Percentiles rank a stretch among this genome's conserved stretches.
These are phyloP conservation scores for Penicillium macrosclerotiorum DNA, from an alignment of 495 filamentous ascomycete genomes.

Conservation along the genomic window DNA sequence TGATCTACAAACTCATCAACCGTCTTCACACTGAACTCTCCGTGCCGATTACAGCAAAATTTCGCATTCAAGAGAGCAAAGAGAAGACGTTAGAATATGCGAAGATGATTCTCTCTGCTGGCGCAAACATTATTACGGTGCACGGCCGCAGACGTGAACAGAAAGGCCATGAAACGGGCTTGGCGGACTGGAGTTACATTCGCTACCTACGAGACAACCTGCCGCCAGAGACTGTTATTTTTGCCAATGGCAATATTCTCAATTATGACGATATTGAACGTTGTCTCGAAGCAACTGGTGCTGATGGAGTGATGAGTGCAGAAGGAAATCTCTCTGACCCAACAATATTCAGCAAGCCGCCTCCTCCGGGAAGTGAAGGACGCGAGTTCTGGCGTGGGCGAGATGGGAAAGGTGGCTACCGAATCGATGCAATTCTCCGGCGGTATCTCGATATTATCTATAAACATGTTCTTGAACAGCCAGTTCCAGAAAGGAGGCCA, in stretches of 20 bases:
- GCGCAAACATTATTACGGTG: slow-evolving; percentile 88
- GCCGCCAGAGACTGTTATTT: slow-evolving; percentile 84
- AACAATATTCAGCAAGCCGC: slow-evolving; percentile 72
- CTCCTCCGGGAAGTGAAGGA: slow-evolving; percentile 58
- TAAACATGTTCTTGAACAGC: slow-evolving; percentile 61
- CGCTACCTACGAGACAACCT: slow-evolving; percentile 79
- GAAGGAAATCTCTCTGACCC: slow-evolving; percentile 94
- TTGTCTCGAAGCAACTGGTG: slow-evolving; percentile 83
- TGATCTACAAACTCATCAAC: slow-evolving; percentile 77
- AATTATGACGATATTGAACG: slow-evolving; percentile 73
- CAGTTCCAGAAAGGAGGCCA: slow-evolving; percentile 61
- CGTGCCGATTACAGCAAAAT: slow-evolving; percentile 91
- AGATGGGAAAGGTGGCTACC: slow-evolving; percentile 80
- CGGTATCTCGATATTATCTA: slow-evolving; percentile 90
- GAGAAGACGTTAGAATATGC: slow-evolving; percentile 90
- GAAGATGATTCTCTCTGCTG: slow-evolving; percentile 79
- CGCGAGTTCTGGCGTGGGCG: slow-evolving; percentile 82
- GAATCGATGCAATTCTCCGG: slow-evolving; percentile 82
- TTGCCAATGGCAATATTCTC: slow-evolving; percentile 95
- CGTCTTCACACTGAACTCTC: slow-evolving; percentile 67
- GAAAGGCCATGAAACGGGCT: slow-evolving; percentile 91
- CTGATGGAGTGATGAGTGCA: slow-evolving; percentile 91
- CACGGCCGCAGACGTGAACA: slow-evolving; percentile 88
- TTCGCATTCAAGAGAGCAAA: slow-evolving; percentile 81
- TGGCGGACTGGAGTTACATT: slow-evolving; percentile 88